Percentiles rank a stretch among this genome's conserved stretches.
phyloP scores from a whole-genome alignment of 2,329 filamentous ascomycete genomes.

The Fusarium humuli region DNA sequence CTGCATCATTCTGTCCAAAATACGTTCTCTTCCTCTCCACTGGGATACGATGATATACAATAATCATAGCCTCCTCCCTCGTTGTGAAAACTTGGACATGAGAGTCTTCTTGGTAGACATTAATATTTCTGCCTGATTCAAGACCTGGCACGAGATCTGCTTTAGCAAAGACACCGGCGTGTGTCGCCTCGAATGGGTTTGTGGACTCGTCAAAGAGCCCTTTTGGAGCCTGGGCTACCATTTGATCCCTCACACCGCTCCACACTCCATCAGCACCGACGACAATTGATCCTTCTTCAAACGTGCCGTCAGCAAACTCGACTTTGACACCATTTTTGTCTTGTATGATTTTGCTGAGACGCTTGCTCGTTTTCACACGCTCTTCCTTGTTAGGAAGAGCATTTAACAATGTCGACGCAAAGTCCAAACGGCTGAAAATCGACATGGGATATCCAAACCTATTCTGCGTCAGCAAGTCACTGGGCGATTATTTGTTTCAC shows the following conservation, averaged over 20 bases:
- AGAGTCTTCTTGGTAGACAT: constrained; percentile 13
- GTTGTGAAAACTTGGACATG: constrained; percentile 29
- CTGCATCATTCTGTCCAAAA: constrained; percentile 25
- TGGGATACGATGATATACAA: constrained; percentile 20
- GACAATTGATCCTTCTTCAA: neutral
- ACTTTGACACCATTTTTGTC: constrained; percentile 1
- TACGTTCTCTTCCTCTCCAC: constrained; percentile 9
- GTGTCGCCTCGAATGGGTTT: constrained; percentile 17
- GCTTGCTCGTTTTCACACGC: constrained; percentile 21
- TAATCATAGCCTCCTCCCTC: constrained; percentile 8
- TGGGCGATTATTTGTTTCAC: rapidly evolving
- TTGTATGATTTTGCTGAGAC: constrained; percentile 5
- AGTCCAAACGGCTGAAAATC: constrained; percentile 23
- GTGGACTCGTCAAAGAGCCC: constrained; percentile 16
- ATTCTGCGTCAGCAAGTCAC: neutral
- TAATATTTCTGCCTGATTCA: neutral
- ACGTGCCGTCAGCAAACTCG: constrained; percentile 17
- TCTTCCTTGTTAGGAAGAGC: neutral
- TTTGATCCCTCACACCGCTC: constrained; percentile 27
- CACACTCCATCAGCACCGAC: constrained; percentile 21
- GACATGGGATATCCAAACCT: constrained; percentile 28
- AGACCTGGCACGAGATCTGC: neutral
- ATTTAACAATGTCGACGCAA: constrained; percentile 13
- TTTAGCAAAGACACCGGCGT: constrained; percentile 17
- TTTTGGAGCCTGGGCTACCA: constrained; percentile 11